phyloP scores from a whole-genome alignment of 2,329 filamentous ascomycete genomes.

The Fusarium tuaranense region DNA sequence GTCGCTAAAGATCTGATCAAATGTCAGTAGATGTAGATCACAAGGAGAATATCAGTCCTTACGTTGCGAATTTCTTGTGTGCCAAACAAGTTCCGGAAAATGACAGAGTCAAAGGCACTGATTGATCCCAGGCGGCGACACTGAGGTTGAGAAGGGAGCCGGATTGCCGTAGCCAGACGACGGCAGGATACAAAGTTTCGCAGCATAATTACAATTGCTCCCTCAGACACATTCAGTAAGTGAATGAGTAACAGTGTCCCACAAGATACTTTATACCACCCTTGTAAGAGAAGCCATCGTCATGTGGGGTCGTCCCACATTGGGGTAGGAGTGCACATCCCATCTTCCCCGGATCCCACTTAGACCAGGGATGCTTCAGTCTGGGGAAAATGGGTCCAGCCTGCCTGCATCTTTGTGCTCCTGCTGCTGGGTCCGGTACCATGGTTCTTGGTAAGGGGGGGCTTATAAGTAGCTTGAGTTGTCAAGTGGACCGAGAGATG shows the following conservation, averaged over 20 bases:
- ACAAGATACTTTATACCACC: background rate
- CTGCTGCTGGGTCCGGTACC: background rate
- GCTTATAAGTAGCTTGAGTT: background rate
- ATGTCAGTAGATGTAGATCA: background rate
- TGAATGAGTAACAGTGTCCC: background rate
- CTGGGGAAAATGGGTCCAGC: background rate
- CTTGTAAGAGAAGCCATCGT: background rate
- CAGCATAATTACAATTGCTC: background rate
- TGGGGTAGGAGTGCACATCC: background rate
- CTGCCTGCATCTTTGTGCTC: background rate
- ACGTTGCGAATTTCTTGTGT: conserved; percentile 63
- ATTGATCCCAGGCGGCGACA: background rate
- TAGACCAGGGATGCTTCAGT: background rate
- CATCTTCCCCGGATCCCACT: conserved; percentile 1
- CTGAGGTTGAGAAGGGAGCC: background rate
- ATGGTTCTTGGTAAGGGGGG: background rate
- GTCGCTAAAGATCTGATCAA: conserved; percentile 55
- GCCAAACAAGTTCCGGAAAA: conserved; percentile 64
- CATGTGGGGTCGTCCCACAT: background rate
- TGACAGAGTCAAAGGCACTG: conserved; percentile 57
- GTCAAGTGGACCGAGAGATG: background rate
- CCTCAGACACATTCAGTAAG: background rate
- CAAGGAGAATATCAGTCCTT: background rate
- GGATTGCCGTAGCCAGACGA: background rate
- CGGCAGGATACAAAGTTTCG: background rate